Base-by-base conservation (phyloP, 2,329 filamentous ascomycete genomes). In the Conoideocrella luteorostrata region DNA sequence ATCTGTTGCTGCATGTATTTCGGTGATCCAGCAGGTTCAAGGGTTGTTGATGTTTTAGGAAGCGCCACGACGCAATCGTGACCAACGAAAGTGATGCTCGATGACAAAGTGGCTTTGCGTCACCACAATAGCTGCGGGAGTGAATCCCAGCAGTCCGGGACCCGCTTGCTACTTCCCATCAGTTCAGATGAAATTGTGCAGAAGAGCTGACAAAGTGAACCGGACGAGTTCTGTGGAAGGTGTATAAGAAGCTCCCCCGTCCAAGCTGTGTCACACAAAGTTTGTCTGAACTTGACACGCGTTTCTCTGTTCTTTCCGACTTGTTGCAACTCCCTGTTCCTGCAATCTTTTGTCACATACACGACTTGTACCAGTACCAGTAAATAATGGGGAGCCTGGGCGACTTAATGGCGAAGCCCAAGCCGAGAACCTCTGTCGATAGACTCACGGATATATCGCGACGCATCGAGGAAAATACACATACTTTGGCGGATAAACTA, bases 401-500 rank as follows among this genome's bases (percentile, higher is more conserved):
- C 7, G 42, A 34, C 17, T 20, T 35, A n/a, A 4, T 42, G n/a
- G 23, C 6, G n/a, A 37, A 18, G 10, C 7, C 44, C 4, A 17
- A 12, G 4, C 18, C 32, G 10, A 29, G 32, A 23, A 30, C 46
- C 7, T 51, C 53, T 12, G 38, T 52, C 7, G 42, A 50, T 11
- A 43, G 47, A 15, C 41, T 56, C 34, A 47, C 48, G 5, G 36
- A 33, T 2, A 32, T 56, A 9, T 49, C 54, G 1, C 36, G 26
- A 32, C 41, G 37, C 6, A 56, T 56, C 20, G 45, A 46, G 10
- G 46, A 46, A 11, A 54, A 54, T 15, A 55, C 53, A 4, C 24
- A 40, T 9, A 29, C 50, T 22, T 42, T 56, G 7, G 44, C 52
- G 4, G 33, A 47, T 7, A 32, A 35, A 18, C 43, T 56, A 7